Conservation (phyloP, 208 protist species). For the Trichomonas tenax region DNA sequence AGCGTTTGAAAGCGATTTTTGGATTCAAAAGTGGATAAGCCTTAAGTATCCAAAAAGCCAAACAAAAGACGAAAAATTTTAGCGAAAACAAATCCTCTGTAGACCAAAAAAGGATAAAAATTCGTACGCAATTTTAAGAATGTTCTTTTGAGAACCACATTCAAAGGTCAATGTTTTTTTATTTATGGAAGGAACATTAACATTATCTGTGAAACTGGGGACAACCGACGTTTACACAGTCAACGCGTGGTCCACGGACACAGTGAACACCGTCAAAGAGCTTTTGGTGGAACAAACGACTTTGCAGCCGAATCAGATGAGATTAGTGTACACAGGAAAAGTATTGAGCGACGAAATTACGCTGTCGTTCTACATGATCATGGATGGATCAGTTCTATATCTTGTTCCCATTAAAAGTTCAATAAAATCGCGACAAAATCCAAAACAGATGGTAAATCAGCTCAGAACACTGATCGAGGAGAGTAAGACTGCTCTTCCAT, state of each 20-base stretch:
- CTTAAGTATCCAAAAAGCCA: too few species aligned
- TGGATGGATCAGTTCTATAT: neutral
- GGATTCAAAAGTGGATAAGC: too few species aligned
- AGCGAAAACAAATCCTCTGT: too few species aligned
- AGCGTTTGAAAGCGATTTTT: too few species aligned
- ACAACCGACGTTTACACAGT: neutral
- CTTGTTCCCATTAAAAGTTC: neutral
- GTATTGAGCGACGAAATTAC: neutral
- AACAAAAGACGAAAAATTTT: too few species aligned
- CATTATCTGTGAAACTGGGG: neutral
- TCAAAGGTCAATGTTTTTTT: neutral
- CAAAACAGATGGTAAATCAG: neutral
- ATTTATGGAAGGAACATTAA: neutral
- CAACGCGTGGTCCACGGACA: neutral
- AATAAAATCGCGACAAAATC: neutral
- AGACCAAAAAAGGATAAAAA: too few species aligned
- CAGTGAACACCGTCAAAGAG: neutral
- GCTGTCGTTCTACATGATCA: neutral
- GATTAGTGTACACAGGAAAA: neutral
- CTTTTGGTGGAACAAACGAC: neutral
- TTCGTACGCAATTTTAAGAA: neutral
- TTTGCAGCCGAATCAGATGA: neutral
- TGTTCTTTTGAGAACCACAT: neutral
- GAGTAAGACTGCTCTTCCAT: neutral
- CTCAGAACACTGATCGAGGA: neutral